phyloP scores from a whole-genome alignment of 495 filamentous ascomycete genomes.

The Jackrogersella minutella region DNA sequence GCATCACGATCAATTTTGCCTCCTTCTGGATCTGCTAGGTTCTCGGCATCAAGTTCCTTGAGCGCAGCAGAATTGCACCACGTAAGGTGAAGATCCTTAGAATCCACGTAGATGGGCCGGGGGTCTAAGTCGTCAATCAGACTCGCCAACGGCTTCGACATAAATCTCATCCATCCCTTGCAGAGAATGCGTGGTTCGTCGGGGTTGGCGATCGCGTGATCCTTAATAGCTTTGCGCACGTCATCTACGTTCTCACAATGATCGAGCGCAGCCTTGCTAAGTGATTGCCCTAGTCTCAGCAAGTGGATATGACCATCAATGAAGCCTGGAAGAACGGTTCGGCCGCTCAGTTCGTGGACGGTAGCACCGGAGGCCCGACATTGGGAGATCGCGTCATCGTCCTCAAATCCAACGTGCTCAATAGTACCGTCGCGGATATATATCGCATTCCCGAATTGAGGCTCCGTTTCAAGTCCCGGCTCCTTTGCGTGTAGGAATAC shows the following conservation, averaged over 20 bases:
- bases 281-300: constrained; percentile 65
- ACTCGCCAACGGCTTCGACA: constrained; percentile 61
- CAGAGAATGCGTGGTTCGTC: constrained; percentile 61
- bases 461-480: constrained; percentile 29
- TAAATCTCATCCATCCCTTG: constrained; percentile 68
- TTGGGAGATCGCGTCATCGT: constrained; percentile 18
- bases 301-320: constrained; percentile 72
- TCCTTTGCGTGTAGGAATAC: constrained; percentile 30
- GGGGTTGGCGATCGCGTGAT: constrained; percentile 60
- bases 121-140: constrained; percentile 66
- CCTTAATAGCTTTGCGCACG: constrained; percentile 60
- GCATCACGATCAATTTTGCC: constrained; percentile 64
- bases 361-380: constrained; percentile 41
- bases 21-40: constrained; percentile 60
- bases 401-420: constrained; percentile 29
- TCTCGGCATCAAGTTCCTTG: constrained; percentile 57
- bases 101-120: constrained; percentile 66
- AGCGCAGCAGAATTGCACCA: constrained; percentile 68
- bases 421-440: constrained; percentile 27
- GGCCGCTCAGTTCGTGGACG: constrained; percentile 55
- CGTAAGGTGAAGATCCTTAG: constrained; percentile 69
- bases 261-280: constrained; percentile 64
- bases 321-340: constrained; percentile 67
- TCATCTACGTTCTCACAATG: constrained; percentile 60
- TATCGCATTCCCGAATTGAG: constrained; percentile 32